These are phyloP conservation scores for Selenicereus undatus DNA, from an alignment of 148 eudicot genomes.

Conservation along the genomic window DNA sequence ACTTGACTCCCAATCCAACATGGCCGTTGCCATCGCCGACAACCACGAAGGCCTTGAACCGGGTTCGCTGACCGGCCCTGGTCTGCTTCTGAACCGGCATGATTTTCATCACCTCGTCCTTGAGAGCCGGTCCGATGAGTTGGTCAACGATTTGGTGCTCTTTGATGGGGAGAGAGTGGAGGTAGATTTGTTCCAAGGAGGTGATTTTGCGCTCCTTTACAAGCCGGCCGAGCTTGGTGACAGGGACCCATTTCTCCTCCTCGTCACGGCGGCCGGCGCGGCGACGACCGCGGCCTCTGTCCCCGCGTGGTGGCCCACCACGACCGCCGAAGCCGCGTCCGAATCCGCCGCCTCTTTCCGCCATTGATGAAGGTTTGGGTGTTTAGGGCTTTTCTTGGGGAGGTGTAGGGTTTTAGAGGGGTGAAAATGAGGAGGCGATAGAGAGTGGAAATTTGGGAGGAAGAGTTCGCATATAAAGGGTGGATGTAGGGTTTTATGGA, in stretches of 20 bases:
- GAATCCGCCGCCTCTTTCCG: constrained; percentile 60
- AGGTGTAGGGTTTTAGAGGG: background rate
- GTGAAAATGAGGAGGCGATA: background rate
- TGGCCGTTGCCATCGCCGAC: constrained; percentile 76
- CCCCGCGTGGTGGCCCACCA: constrained; percentile 33
- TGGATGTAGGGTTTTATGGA: background rate
- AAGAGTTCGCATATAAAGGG: background rate
- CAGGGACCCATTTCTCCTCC: constrained; percentile 75
- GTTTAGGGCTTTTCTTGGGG: constrained; percentile 16
- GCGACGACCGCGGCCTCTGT: constrained; percentile 57
- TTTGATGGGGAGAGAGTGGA: constrained; percentile 78
- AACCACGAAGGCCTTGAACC: constrained; percentile 89
- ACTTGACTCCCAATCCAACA: constrained; percentile 79
- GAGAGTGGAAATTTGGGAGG: background rate
- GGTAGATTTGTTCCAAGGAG: constrained; percentile 65
- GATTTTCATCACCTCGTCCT: constrained; percentile 90
- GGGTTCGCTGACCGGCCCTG: constrained; percentile 76
- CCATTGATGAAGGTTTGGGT: constrained; percentile 31
- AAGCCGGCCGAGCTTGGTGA: constrained; percentile 71
- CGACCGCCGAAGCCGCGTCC: constrained; percentile 58
- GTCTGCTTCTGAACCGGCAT: constrained; percentile 96
- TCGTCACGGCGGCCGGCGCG: constrained; percentile 60
- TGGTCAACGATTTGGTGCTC: constrained; percentile 71
- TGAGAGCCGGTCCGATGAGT: constrained; percentile 45
- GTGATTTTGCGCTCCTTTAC: constrained; percentile 54